phyloP scores from a whole-genome alignment of 1,139 yeast species.

The Taphrina wiesneri region DNA sequence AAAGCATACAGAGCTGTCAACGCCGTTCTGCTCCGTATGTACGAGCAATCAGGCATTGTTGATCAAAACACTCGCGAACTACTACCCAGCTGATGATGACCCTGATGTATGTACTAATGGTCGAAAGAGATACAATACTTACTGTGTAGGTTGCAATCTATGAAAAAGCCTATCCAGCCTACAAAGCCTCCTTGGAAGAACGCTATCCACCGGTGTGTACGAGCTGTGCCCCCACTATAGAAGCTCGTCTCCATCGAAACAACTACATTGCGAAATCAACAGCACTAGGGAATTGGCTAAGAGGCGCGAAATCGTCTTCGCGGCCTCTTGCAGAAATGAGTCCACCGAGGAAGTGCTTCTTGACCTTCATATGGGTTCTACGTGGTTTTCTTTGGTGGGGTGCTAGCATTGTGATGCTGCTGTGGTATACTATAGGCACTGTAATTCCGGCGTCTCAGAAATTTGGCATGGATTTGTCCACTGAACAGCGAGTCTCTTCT shows the following conservation, averaged over 20 bases:
- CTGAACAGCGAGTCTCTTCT: neutral
- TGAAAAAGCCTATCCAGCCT: conserved; percentile 37
- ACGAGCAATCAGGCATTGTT: conserved; percentile 38
- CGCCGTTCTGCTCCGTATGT: conserved; percentile 40
- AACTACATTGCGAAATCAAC: conserved; percentile 39
- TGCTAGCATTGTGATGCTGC: conserved; percentile 10
- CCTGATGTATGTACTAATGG: conserved; percentile 35
- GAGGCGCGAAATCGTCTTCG: conserved; percentile 6
- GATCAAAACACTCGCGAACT: conserved; percentile 38
- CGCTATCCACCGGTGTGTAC: conserved; percentile 39
- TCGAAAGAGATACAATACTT: neutral
- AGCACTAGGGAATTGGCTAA: conserved; percentile 38
- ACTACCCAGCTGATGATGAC: conserved; percentile 38
- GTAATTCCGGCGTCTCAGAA: neutral
- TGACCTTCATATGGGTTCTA: conserved; percentile 34
- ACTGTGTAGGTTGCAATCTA: conserved; percentile 10
- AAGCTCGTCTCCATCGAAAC: conserved; percentile 36
- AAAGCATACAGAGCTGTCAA: conserved; percentile 10
- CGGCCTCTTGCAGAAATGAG: neutral
- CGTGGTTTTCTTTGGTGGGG: conserved; percentile 38
- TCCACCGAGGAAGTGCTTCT: neutral
- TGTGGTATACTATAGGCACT: conserved; percentile 35
- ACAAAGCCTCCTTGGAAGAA: conserved; percentile 37
- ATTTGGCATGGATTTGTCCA: neutral
- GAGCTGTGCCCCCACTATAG: conserved; percentile 37